These are phyloP conservation scores for Chytriomyces hyalinus DNA, from an alignment of 192 early-diverging fungal genomes.

Conservation along the genomic window DNA sequence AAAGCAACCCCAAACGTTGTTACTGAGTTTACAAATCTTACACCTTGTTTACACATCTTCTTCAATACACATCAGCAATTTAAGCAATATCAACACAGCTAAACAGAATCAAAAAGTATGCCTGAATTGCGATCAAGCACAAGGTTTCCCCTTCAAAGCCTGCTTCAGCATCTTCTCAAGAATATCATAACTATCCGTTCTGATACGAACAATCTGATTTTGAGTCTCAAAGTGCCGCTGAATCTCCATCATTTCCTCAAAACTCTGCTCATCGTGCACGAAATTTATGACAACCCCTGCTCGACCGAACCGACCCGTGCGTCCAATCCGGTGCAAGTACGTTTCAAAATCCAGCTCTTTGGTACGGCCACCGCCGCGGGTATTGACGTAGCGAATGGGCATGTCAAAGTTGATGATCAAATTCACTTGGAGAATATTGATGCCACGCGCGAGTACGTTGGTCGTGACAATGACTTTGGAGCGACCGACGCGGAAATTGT, in stretches of 20 bases:
- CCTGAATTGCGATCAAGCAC: too few species aligned
- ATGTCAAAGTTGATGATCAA: neutral
- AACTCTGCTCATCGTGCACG: slow-evolving; percentile 71
- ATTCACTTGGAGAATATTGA: neutral
- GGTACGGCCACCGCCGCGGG: neutral
- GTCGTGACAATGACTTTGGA: slow-evolving; percentile 86
- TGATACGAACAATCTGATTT: slow-evolving; percentile 64
- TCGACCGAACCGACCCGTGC: slow-evolving; percentile 71
- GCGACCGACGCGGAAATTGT: slow-evolving; percentile 74
- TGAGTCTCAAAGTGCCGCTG: slow-evolving; percentile 67
- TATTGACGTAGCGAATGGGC: neutral
- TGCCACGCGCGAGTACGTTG: slow-evolving; percentile 34
- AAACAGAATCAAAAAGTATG: too few species aligned
- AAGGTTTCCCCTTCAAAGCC: slow-evolving; percentile 24
- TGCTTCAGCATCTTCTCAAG: slow-evolving; percentile 77
- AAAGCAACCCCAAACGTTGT: too few species aligned
- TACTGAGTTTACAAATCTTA: too few species aligned
- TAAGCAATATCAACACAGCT: too few species aligned
- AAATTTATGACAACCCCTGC: slow-evolving; percentile 82
- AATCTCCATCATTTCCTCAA: slow-evolving; percentile 70
- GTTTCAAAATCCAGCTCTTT: slow-evolving; percentile 59
- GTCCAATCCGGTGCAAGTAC: neutral
- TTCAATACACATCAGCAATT: too few species aligned
- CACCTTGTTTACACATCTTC: too few species aligned
- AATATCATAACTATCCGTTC: slow-evolving; percentile 73